These are phyloP conservation scores for Cystofilobasidium macerans DNA, from an alignment of 768 basidiomycete genomes.

Conservation along the genomic window DNA sequence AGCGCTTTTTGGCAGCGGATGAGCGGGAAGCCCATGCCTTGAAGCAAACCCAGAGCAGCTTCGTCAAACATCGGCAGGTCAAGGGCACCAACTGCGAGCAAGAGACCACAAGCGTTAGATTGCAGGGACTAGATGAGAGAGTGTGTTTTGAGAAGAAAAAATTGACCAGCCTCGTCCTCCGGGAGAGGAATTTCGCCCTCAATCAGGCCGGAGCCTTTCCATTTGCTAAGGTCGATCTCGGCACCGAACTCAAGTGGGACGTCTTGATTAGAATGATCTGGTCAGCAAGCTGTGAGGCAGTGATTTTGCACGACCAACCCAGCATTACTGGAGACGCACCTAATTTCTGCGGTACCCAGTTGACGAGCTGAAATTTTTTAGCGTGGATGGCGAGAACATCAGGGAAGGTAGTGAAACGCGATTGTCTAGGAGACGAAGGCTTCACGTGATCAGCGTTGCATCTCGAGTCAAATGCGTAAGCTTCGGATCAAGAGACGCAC, in stretches of 20 bases:
- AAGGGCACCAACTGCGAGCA: conserved; percentile 34
- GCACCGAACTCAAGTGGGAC: conserved; percentile 69
- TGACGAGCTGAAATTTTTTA: conserved; percentile 86
- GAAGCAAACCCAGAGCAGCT: conserved; percentile 60
- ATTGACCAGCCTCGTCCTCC: conserved; percentile 40
- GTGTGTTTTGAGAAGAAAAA: background rate
- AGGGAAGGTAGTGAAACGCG: conserved; percentile 74
- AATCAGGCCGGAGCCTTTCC: conserved; percentile 61
- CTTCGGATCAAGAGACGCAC: conserved; percentile 50
- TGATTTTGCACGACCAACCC: no score
- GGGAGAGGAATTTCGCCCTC: conserved; percentile 59
- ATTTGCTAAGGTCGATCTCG: conserved; percentile 54
- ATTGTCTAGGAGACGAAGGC: conserved; percentile 45
- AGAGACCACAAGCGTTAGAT: background rate
- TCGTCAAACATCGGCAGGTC: conserved; percentile 58
- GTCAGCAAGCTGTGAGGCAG: no score
- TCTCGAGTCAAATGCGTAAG: no score
- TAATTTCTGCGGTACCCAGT: conserved; percentile 93
- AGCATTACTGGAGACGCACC: conserved; percentile 42
- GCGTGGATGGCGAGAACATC: conserved; percentile 78
- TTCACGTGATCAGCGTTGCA: background rate
- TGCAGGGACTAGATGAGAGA: background rate
- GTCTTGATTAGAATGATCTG: no score
- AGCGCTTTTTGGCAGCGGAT: conserved; percentile 81
- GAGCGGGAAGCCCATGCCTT: conserved; percentile 81